These are phyloP conservation scores for Quercus engelmannii DNA, from an alignment of 306 rosid genomes.

Conservation along the genomic window DNA sequence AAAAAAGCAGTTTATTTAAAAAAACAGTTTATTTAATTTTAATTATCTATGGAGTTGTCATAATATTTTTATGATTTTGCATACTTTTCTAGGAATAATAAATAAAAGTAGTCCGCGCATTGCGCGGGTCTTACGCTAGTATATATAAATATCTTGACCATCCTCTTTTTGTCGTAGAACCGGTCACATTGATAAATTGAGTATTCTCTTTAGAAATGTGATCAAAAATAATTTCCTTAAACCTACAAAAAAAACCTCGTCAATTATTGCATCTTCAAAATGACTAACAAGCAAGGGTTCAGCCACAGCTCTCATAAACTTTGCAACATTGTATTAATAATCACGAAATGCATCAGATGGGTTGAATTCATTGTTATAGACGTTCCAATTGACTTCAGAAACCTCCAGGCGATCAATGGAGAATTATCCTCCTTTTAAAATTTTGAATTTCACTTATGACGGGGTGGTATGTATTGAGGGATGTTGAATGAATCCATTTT, in stretches of 20 bases:
- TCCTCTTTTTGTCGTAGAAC: slow-evolving; percentile 4
- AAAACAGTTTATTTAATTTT: no score
- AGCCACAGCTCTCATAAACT: slow-evolving; percentile 42
- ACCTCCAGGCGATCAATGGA: slow-evolving; percentile 18
- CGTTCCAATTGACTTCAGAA: slow-evolving; percentile 33
- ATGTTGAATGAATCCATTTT: slow-evolving; percentile 50
- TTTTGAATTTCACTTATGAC: slow-evolving; percentile 39
- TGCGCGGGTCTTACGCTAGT: no score
- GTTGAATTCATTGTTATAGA: slow-evolving; percentile 3
- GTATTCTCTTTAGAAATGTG: slow-evolving; percentile 39
- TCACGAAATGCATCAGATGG: not conserved
- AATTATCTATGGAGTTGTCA: no score
- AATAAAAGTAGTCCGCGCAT: no score
- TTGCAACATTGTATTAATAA: slow-evolving; percentile 28
- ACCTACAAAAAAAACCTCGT: slow-evolving; percentile 29
- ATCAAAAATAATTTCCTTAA: slow-evolving; percentile 21
- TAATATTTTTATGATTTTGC: no score
- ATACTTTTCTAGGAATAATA: no score
- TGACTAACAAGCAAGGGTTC: slow-evolving; percentile 40
- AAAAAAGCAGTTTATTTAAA: no score
- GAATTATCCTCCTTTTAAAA: slow-evolving; percentile 48
- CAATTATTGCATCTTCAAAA: slow-evolving; percentile 45
- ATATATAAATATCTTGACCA: not conserved
- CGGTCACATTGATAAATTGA: slow-evolving; percentile 17
- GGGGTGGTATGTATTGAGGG: slow-evolving; percentile 50